Conservation (phyloP, 2,329 filamentous ascomycete species). For the Aureobasidium sp. region DNA sequence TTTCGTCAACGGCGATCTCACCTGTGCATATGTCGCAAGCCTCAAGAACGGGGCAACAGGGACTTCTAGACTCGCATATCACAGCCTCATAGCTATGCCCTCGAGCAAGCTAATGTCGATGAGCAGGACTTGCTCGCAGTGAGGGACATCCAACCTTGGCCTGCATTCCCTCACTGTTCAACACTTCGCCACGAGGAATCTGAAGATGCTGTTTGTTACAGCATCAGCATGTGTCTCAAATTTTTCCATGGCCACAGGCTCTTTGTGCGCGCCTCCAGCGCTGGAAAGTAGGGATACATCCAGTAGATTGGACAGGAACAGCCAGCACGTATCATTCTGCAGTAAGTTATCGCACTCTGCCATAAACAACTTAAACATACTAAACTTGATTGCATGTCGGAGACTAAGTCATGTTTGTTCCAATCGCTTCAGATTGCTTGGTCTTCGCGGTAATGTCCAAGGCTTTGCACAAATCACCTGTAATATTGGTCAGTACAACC, state of each 20-base stretch:
- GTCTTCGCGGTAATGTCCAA: constrained; percentile 38
- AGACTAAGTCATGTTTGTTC: constrained; percentile 11
- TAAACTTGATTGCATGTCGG: background rate
- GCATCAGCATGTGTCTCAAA: background rate
- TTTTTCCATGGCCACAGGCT: background rate
- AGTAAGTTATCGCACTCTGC: background rate
- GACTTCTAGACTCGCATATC: background rate
- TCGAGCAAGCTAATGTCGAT: background rate
- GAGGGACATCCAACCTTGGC: background rate
- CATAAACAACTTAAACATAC: background rate
- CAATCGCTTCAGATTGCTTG: background rate
- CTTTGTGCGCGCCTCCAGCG: background rate
- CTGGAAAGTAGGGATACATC: background rate
- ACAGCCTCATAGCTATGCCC: background rate
- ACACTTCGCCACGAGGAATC: background rate
- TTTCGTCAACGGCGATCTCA: background rate
- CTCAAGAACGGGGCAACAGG: background rate
- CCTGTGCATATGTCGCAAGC: background rate
- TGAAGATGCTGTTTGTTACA: background rate
- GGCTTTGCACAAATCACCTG: constrained; percentile 44
- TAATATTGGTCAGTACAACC: constrained; percentile 5
- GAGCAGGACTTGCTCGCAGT: background rate
- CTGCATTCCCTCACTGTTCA: background rate
- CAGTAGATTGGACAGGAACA: too few relatives aligned
- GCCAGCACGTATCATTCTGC: background rate